Conservation (phyloP, 2,329 filamentous ascomycete genomes). For the Aspergillus calidoustus region DNA sequence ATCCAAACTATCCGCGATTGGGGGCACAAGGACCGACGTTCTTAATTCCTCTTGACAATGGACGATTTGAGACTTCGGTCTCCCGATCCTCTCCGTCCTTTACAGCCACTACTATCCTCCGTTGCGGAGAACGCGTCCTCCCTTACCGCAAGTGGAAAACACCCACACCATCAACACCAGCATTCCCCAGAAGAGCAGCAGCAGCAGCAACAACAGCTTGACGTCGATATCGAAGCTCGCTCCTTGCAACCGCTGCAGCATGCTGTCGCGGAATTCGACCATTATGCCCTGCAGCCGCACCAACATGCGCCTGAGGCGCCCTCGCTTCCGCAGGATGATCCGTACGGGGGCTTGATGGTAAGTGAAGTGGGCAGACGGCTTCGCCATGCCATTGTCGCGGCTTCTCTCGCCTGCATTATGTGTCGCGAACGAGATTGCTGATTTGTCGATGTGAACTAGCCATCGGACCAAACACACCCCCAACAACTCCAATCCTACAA, state of each 20-base stretch:
- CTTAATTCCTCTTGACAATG: constrained; percentile 27
- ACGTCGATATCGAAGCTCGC: constrained; percentile 29
- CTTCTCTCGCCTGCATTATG: neutral
- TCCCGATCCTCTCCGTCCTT: constrained; percentile 26
- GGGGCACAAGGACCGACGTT: neutral
- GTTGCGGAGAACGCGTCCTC: constrained; percentile 31
- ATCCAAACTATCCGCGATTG: neutral
- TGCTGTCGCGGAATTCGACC: constrained; percentile 28
- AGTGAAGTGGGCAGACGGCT: neutral
- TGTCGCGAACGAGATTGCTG: neutral
- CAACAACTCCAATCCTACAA: constrained; percentile 19
- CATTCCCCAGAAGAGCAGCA: constrained; percentile 9
- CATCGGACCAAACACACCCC: constrained; percentile 20
- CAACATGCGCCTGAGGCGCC: constrained; percentile 21
- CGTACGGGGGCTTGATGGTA: constrained; percentile 23
- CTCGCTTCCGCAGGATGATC: constrained; percentile 22
- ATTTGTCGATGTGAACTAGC: neutral
- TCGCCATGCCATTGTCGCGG: neutral
- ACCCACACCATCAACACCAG: constrained; percentile 12
- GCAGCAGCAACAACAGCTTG: constrained; percentile 27
- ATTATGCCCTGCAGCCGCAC: constrained; percentile 21
- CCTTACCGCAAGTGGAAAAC: constrained; percentile 23
- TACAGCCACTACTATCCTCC: constrained; percentile 29
- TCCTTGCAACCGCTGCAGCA: constrained; percentile 34
- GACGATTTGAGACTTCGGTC: constrained; percentile 26